Evolutionary conservation across 768 basidiomycete genomes (phyloP).

Genomic region (Phylloporus arenicola): DNA sequence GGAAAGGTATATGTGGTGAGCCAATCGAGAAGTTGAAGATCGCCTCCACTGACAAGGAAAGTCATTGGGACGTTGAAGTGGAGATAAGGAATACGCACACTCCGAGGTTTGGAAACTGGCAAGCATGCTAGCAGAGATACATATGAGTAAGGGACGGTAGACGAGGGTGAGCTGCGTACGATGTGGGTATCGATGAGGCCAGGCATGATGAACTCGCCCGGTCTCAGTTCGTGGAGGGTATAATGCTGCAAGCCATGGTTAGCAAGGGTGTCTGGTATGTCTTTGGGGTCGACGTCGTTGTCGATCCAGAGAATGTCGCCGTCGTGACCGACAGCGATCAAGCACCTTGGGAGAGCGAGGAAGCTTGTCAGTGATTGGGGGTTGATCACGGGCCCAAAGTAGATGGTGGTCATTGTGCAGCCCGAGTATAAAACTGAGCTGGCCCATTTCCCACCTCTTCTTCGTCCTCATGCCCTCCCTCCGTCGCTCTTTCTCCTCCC

Average conservation of each 20-base stretch:
- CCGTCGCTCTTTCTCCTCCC: constrained; percentile 69
- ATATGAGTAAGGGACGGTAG: neutral
- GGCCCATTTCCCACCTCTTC: constrained; percentile 31
- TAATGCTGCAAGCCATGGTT: constrained; percentile 40
- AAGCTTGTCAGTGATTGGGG: constrained; percentile 42
- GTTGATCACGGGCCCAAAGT: constrained; percentile 56
- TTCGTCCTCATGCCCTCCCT: constrained; percentile 61
- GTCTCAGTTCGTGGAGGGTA: constrained; percentile 35
- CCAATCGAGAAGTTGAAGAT: constrained; percentile 89
- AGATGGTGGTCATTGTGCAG: constrained; percentile 32
- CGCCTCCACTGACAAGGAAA: constrained; percentile 54
- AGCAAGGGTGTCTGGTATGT: constrained; percentile 46
- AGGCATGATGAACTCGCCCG: constrained; percentile 72
- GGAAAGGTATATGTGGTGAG: constrained; percentile 82
- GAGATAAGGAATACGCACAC: constrained; percentile 17
- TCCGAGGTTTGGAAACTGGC: constrained; percentile 42
- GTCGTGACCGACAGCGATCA: constrained; percentile 46
- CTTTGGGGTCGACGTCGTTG: constrained; percentile 45
- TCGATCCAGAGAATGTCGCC: constrained; percentile 72
- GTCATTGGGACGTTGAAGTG: constrained; percentile 4
- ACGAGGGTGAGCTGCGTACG: constrained; percentile 38
- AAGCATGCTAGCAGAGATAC: constrained; percentile 26
- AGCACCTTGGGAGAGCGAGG: constrained; percentile 44
- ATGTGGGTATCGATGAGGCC: constrained; percentile 92
- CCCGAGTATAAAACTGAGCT: constrained; percentile 39